Base-by-base conservation (phyloP, 225 moss, liverwort and hornwort genomes). In the Lunularia cruciata region DNA sequence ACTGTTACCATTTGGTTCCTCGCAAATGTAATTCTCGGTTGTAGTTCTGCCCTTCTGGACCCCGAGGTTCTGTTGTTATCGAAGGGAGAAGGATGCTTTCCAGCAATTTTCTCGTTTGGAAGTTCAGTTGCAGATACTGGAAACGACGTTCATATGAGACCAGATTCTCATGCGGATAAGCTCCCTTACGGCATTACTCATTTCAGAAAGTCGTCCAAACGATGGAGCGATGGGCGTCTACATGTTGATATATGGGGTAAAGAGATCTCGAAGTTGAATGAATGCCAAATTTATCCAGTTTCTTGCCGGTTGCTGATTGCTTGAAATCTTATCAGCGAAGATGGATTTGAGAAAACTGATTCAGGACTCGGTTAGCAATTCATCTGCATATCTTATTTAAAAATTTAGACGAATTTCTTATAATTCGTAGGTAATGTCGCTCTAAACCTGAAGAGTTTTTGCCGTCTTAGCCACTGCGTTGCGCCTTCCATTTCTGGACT, bases 41-140 rank as follows among this genome's bases (percentile, higher is more conserved):
- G n/a, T n/a, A n/a, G n/a, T n/a, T n/a, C n/a, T n/a, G n/a, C n/a
- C n/a, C n/a, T n/a, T n/a, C n/a, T n/a, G n/a, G n/a, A n/a, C n/a
- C n/a, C n/a, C n/a, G n/a, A n/a, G n/a, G n/a, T n/a, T n/a, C n/a
- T n/a, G n/a, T n/a, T n/a, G n/a, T n/a, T n/a, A n/a, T n/a, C n/a
- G n/a, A n/a, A n/a, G n/a, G 83, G 83, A 38, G 47, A 72, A 7
- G 28, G 22, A 16, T 83, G 83, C 72, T 79, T 67, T 56, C 75
- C 75, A 16, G 79, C 79, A 23, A 57, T 83, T 12, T 79, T 83
- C 60, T 70, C 79, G 49, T 79, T 83, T 47, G 83, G 83, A 43
- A 79, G 79, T 73, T 83, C 83, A 2, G 69, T 83, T 38, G 72
- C 79, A 15, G 79, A 83, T 63, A 83, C 83, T 0, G 83, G 83